phyloP scores from a whole-genome alignment of 169 alveolate genomes.

The Cryptosporidium ubiquitum region DNA sequence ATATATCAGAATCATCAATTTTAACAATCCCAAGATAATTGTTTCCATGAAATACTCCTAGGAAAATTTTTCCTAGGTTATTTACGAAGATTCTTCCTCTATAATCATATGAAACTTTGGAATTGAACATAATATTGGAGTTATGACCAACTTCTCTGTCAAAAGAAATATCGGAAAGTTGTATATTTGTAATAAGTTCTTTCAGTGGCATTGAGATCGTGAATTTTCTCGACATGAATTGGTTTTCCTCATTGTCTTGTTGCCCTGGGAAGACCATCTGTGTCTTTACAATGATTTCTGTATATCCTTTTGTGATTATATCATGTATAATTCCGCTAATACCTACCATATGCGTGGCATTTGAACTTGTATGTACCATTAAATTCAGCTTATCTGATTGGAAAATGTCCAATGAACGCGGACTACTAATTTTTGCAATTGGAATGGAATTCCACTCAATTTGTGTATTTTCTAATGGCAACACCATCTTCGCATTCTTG shows the following conservation, averaged over 20 bases:
- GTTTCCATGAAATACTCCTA: slow-evolving; percentile 35
- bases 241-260: neutral
- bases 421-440: slow-evolving; percentile 38
- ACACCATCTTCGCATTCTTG: neutral
- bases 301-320: slow-evolving; percentile 42
- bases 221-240: slow-evolving; percentile 30
- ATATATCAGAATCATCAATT: slow-evolving; percentile 34
- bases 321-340: slow-evolving; percentile 58
- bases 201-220: slow-evolving; percentile 50
- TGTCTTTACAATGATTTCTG: slow-evolving; percentile 28
- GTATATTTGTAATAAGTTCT: slow-evolving; percentile 51
- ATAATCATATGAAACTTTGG: slow-evolving; percentile 40
- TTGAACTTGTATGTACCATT: slow-evolving; percentile 43
- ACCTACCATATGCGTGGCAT: slow-evolving; percentile 45
- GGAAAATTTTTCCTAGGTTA: slow-evolving; percentile 54
- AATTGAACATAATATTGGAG: slow-evolving; percentile 30
- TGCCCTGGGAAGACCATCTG: neutral
- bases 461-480: slow-evolving; percentile 8
- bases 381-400: slow-evolving; percentile 29
- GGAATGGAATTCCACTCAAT: slow-evolving; percentile 61
- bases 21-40: slow-evolving; percentile 52
- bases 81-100: slow-evolving; percentile 50
- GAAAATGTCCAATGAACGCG: slow-evolving; percentile 45
- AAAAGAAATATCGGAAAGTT: slow-evolving; percentile 29
- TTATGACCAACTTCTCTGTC: slow-evolving; percentile 33